A percentile compares a stretch with the other conserved stretches of the same genome.
These are phyloP conservation scores for Chlamydomonas sp. DNA, from an alignment of 139 green algal genomes.

Conservation along the genomic window DNA sequence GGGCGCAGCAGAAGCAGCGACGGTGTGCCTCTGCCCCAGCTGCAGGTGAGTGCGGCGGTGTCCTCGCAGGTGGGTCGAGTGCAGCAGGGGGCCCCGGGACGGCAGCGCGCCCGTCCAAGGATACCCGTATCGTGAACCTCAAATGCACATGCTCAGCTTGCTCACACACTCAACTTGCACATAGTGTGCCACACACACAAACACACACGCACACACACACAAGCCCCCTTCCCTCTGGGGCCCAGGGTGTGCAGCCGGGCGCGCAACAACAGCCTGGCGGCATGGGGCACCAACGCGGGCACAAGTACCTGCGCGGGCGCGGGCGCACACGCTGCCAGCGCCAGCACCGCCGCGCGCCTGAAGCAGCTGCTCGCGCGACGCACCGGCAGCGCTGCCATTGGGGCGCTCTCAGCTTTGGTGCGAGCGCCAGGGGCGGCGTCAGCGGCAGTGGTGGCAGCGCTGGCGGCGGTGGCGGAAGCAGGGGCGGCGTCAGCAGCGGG, in stretches of 20 bases:
- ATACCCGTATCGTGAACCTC: neutral
- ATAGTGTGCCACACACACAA: neutral
- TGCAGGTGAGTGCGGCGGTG: no score
- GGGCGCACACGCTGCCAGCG: neutral
- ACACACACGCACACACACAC: neutral
- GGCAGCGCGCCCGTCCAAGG: no score
- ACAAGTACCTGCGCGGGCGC: neutral
- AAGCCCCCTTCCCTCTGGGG: neutral
- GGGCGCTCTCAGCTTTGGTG: no score
- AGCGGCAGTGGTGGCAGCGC: no score
- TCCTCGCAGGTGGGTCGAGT: no score
- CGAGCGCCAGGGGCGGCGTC: no score
- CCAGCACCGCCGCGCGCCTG: neutral
- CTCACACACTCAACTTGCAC: no score
- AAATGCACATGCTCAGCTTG: neutral
- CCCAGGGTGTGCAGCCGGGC: neutral
- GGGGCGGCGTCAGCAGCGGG: no score
- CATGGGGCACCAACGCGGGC: neutral
- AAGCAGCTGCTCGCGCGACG: conserved; percentile 3
- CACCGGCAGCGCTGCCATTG: no score
- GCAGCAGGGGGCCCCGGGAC: no score
- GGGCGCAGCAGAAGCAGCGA: neutral
- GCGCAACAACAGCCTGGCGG: neutral
- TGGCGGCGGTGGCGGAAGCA: no score
- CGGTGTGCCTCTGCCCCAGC: neutral